Evolutionary conservation across 495 filamentous ascomycete genomes (phyloP), one percentile per base, ranked within the genome.

Genomic region (Aspergillus kassunensis): DNA sequence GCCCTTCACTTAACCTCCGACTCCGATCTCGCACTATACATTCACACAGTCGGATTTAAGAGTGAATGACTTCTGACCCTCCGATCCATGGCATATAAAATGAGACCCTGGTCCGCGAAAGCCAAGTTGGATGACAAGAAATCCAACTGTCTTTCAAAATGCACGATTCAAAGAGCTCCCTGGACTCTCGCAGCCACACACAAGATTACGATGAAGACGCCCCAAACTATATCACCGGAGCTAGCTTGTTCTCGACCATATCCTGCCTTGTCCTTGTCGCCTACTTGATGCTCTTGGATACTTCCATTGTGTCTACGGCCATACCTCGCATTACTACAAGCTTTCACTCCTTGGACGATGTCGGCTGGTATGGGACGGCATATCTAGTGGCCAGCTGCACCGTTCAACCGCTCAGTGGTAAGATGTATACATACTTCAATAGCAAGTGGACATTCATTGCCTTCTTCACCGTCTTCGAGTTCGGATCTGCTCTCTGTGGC

Each of bases 381-480:
- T 53, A 45, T n/a, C 31, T 16, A 25, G 21, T 44, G 13, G 36
- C 18, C 20, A 34, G 72, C 54, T 66, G 62, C 29, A 58, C 68
- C 25, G 56, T 79, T 30, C 75, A 77, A 49, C 72, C 75, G 6
- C 59, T 76, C 0, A 65, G 66, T 13, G 77, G 77, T 1, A 79
- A 70, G 40, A 29, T 79, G 11, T 81, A 75, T 50, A 65, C 58
- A n/a, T 58, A 73, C 21, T 76, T 78, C 39, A 21, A 36, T 0
- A 48, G 10, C 11, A 44, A 73, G 24, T 27, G 24, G 24, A 27
- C 24, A 4, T 77, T 66, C 41, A 19, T 77, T 5, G 21, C 24
- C 31, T 73, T 72, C 43, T 62, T 74, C 15, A 54, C 52, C 19
- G 29, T 76, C 13, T 78, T 78, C 44, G 68, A 71, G 43, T 16